phyloP scores from a whole-genome alignment of 345 rosid genomes.

The Populus simonii region DNA sequence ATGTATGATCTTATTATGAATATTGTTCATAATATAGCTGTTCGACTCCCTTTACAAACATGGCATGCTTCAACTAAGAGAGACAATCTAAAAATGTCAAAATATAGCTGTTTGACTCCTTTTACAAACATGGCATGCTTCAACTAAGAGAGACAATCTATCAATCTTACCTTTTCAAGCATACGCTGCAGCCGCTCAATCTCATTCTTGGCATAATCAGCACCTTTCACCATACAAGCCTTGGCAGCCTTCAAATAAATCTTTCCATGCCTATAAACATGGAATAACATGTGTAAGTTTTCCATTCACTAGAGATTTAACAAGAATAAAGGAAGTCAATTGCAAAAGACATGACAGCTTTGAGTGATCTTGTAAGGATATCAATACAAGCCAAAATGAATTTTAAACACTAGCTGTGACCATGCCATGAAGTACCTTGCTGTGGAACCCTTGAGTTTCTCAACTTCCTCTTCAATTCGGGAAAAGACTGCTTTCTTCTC shows the following conservation, averaged over 20 bases:
- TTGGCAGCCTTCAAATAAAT: conserved; percentile 77
- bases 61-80: background rate
- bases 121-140: background rate
- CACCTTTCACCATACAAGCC: conserved; percentile 72
- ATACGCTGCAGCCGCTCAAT: conserved; percentile 73
- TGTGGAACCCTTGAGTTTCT: conserved; percentile 61
- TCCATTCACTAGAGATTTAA: background rate
- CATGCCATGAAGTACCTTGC: conserved; percentile 44
- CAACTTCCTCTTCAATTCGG: conserved; percentile 70
- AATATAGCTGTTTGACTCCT: background rate
- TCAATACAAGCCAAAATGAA: background rate
- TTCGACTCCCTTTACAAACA: background rate
- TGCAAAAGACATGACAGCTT: background rate
- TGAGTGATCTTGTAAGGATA: background rate
- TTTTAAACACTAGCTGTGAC: background rate
- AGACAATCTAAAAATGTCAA: background rate
- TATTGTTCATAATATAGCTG: background rate
- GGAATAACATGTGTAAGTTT: background rate
- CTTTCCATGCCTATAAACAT: conserved; percentile 58
- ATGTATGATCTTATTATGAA: background rate
- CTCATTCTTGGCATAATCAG: conserved; percentile 76
- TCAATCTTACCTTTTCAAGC: conserved; percentile 60
- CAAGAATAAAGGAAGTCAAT: background rate
- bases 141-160: background rate
- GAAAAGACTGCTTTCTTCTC: conserved; percentile 70